Evolutionary conservation across 1,139 yeast genomes (phyloP), one percentile per base, ranked within the genome.

Genomic region (Blastobotrys aristatus): DNA sequence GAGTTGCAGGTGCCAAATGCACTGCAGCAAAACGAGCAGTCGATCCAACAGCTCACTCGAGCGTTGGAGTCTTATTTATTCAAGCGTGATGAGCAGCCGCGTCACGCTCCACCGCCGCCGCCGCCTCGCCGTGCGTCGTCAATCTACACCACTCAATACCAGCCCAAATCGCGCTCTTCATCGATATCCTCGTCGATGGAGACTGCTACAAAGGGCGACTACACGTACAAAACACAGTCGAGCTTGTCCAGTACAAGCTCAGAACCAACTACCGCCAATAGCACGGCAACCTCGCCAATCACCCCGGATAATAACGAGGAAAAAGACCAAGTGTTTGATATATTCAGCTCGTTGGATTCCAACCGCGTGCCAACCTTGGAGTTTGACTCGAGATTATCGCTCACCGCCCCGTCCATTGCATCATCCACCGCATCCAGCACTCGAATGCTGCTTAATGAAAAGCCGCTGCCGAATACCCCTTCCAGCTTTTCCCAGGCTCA

Each of bases 41-140:
- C 56, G 5, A 47, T 57, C 26, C 41, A 47, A 32, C 53, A 55
- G 17, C 53, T 58, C 10, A 57, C 60, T 26, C 51, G 50, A 39
- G 52, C 59, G 11, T 47, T 58, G 33, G 60, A 58, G 39, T 53
- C 59, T 11, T 57, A 56, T 37, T 48, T 57, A 24, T 57, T 50
- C 21, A 33, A 47, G n/a, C 43, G 44, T 11, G 43, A 45, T 7
- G 39, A 40, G 34, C 21, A 41, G 13, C 40, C 26, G 18, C 3
- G 18, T 16, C 17, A 36, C 14, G 8, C 6, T 5, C 11, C 26
- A 4, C 22, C 20, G 2, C 31, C 16, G n/a, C n/a, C 4, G 16
- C 4, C 8, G 16, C 16, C 32, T 4, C 32, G 32, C 5, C 32
- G 32, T 7, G 16, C 5, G 5, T 30, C 32, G n/a, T 30, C 32